phyloP scores from a whole-genome alignment of 495 filamentous ascomycete genomes.

The Sordaria brevicollis region DNA sequence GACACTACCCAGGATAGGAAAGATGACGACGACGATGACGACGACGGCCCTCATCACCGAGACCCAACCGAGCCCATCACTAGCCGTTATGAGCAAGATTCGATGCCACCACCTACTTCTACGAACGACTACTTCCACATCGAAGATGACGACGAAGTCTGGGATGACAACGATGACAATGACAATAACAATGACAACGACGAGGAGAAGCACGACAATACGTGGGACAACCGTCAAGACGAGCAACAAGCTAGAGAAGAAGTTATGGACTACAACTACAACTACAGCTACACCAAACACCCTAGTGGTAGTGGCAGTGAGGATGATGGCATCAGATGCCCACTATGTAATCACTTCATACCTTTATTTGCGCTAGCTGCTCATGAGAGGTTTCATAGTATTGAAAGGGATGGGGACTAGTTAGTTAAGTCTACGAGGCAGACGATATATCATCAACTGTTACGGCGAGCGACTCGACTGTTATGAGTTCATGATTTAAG shows the following conservation, averaged over 20 bases:
- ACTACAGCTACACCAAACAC: too few species aligned
- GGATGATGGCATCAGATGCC: conserved; percentile 32
- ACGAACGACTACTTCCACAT: conserved; percentile 9
- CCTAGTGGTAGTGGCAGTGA: neutral
- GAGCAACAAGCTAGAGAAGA: conserved; percentile 9
- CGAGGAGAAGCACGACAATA: too few species aligned
- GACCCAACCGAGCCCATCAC: conserved; percentile 12
- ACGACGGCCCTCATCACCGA: neutral
- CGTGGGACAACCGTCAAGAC: conserved; percentile 15
- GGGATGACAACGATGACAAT: conserved; percentile 38
- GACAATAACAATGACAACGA: too few species aligned
- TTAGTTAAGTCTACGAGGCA: too few species aligned
- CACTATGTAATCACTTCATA: conserved; percentile 50
- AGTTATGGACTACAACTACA: neutral
- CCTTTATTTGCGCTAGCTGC: conserved; percentile 64
- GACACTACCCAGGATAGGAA: neutral
- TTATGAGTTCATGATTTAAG: too few species aligned
- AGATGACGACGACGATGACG: too few species aligned
- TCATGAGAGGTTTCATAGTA: conserved; percentile 59
- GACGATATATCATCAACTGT: too few species aligned
- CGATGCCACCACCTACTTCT: neutral
- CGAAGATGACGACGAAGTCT: conserved; percentile 25
- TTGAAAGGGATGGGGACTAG: conserved; percentile 16
- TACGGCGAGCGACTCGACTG: too few species aligned
- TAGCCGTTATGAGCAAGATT: neutral